phyloP scores from a whole-genome alignment of 768 basidiomycete genomes.

The Collybiopsis confluens region DNA sequence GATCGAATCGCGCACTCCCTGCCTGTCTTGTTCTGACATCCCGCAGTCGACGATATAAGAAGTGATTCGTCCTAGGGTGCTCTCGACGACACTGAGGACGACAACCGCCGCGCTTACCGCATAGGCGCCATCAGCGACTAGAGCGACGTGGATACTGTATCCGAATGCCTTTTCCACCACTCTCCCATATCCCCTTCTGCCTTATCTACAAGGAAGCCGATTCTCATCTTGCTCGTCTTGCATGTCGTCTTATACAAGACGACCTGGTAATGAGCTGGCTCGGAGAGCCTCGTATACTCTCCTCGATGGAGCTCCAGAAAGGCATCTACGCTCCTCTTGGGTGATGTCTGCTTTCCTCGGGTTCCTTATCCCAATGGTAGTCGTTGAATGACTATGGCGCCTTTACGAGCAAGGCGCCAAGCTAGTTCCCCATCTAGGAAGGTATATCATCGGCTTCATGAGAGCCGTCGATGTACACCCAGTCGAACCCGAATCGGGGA shows the following conservation, averaged over 20 bases:
- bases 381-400: constrained; percentile 55
- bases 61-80: constrained; percentile 34
- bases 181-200: neutral
- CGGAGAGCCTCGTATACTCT: constrained; percentile 40
- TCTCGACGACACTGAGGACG: constrained; percentile 35
- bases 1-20: constrained; percentile 25
- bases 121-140: constrained; percentile 38
- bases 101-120: constrained; percentile 46
- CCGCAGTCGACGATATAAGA: constrained; percentile 50
- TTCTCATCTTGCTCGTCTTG: constrained; percentile 45
- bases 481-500: constrained; percentile 44
- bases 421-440: constrained; percentile 57
- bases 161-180: constrained; percentile 22
- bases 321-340: constrained; percentile 54
- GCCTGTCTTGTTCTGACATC: constrained; percentile 30
- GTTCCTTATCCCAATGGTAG: constrained; percentile 49
- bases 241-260: constrained; percentile 52
- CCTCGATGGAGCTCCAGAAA: constrained; percentile 48
- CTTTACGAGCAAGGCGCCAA: constrained; percentile 50
- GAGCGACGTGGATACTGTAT: constrained; percentile 45
- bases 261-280: constrained; percentile 41
- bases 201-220: constrained; percentile 39
- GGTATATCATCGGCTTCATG: constrained; percentile 58
- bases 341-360: constrained; percentile 44
- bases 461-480: constrained; percentile 57